A percentile compares a stretch with the other conserved stretches of the same genome.
Evolutionary conservation across 2,329 filamentous ascomycete species (phyloP).

Genomic region (Clathrospora elynae): DNA sequence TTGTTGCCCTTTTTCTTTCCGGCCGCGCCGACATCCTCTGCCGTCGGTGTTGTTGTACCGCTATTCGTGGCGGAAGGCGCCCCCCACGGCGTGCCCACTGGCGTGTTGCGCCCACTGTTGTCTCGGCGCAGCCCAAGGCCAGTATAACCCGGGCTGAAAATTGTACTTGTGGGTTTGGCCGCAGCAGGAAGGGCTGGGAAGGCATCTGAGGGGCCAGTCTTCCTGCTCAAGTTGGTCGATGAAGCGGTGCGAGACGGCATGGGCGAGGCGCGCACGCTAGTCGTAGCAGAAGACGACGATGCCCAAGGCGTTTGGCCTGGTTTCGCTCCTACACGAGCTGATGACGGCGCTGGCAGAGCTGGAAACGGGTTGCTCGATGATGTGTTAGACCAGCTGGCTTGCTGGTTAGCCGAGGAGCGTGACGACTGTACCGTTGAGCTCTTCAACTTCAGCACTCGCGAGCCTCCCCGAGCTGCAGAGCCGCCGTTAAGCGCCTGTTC

Average conservation of each 20-base stretch:
- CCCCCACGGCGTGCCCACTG: constrained; percentile 50
- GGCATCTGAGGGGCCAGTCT: constrained; percentile 56
- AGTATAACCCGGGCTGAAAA: constrained; percentile 57
- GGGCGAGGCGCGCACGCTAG: constrained; percentile 46
- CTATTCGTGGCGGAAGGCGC: constrained; percentile 37
- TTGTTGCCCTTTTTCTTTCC: constrained; percentile 56
- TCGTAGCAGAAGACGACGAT: constrained; percentile 35
- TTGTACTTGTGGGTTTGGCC: constrained; percentile 66
- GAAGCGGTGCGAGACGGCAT: constrained; percentile 43
- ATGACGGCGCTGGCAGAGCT: constrained; percentile 34
- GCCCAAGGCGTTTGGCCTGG: constrained; percentile 47
- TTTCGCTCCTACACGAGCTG: constrained; percentile 42
- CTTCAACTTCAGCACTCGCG: constrained; percentile 70
- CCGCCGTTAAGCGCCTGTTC: constrained; percentile 48
- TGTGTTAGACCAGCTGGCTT: constrained; percentile 63
- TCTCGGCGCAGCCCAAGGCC: constrained; percentile 53
- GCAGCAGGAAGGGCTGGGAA: constrained; percentile 85
- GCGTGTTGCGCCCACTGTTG: constrained; percentile 48
- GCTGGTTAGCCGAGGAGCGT: constrained; percentile 62
- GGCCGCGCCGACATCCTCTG: constrained; percentile 29
- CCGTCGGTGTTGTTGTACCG: constrained; percentile 29
- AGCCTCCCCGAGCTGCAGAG: constrained; percentile 58
- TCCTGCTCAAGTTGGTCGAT: constrained; percentile 34
- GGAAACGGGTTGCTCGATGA: constrained; percentile 42
- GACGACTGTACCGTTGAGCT: constrained; percentile 71